Conservation (phyloP, 306 rosid species). For the Vigna angularis region DNA sequence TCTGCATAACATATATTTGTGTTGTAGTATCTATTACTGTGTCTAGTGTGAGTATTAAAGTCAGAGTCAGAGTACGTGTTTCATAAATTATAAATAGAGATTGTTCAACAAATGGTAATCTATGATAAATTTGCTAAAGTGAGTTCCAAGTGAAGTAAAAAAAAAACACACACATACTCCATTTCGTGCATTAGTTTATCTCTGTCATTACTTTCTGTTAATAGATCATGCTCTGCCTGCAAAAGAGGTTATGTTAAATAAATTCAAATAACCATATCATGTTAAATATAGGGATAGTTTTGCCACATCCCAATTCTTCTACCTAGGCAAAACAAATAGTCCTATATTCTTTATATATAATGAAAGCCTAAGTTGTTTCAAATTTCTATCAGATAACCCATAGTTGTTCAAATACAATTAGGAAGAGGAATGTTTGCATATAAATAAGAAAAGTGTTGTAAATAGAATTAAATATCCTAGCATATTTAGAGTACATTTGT, state of each 20-base stretch:
- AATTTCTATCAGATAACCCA: background rate
- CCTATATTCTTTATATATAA: background rate
- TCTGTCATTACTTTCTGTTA: constrained; percentile 59
- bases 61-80: no score
- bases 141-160: constrained; percentile 15
- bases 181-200: constrained; percentile 69
- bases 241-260: constrained; percentile 42
- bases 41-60: no score
- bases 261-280: constrained; percentile 28
- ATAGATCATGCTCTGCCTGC: constrained; percentile 82
- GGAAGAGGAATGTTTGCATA: background rate
- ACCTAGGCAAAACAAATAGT: background rate
- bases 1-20: no score
- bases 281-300: constrained; percentile 11
- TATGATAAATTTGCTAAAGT: constrained; percentile 6
- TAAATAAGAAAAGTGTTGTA: background rate
- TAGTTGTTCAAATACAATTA: background rate
- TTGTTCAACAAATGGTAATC: background rate
- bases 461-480: background rate
- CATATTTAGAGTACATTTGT: background rate
- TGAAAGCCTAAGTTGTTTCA: background rate
- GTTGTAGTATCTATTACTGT: no score
- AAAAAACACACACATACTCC: constrained; percentile 63
- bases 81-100: background rate
- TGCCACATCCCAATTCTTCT: constrained; percentile 1